Base-by-base conservation (phyloP, 1,139 yeast genomes). In the Geotrichum macrosporum region DNA sequence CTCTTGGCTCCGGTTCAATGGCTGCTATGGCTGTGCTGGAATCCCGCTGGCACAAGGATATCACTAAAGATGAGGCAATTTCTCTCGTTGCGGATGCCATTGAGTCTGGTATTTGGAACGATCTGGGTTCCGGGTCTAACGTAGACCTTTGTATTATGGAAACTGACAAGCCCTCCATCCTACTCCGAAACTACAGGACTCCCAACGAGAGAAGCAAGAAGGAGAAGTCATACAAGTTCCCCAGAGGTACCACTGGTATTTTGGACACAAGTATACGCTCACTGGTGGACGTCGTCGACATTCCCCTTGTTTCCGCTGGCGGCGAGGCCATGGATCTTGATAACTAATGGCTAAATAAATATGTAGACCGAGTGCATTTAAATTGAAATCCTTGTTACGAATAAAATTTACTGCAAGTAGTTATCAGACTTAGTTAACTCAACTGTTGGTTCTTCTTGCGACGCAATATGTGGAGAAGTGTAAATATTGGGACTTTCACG, bases 11-110 rank as follows among this genome's bases (percentile, higher is more conserved):
- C 3, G 98, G 98, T 53, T 88, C 96, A n/a, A 77, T 92, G 66
- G 97, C 98, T 3, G 98, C 98, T 13, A 92, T 92, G 95, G 96
- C 98, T 2, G 94, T 92, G 19, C 74, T 92, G 60, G 98, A 92
- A 68, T 77, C 94, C 35, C 76, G 81, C 55, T 92, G 95, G 94
- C 80, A 75, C 60, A 80, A 78, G 53, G 86, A 78, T 55, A 70
- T 92, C 74, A 75, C 81, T 20, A 82, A 74, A 64, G 95, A 88
- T 43, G 95, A 87, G 63, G 98, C 97, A 19, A 80, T 89, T 70
- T 78, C 78, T 55, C 75, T 92, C 51, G 92, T 96, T 55, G 76
- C 96, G 4, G 88, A 85, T 57, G 98, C 98, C 37, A 92, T 92
- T 62, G 87, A 86, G 69, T 87, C 96, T 27, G 98, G 98, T 77